phyloP scores from a whole-genome alignment of 1,139 yeast genomes.

The Zygosaccharomyces sapae region DNA sequence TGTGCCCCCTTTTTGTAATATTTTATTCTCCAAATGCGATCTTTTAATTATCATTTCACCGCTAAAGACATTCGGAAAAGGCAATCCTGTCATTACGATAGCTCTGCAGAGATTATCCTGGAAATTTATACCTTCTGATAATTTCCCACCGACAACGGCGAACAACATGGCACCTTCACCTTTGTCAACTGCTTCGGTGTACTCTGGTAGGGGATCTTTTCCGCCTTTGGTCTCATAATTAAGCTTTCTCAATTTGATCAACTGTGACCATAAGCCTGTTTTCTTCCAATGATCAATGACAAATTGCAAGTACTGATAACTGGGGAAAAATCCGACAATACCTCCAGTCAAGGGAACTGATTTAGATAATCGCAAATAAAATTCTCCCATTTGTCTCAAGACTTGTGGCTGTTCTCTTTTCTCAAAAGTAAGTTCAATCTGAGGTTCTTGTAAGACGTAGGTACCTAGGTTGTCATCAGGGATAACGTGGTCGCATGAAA shows the following conservation, averaged over 20 bases:
- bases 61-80: conserved; percentile 81
- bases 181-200: conserved; percentile 40
- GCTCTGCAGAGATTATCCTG: conserved; percentile 83
- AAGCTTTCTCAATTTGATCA: conserved; percentile 43
- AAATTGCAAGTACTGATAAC: conserved; percentile 64
- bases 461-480: conserved; percentile 67
- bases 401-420: conserved; percentile 49
- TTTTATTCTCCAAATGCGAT: conserved; percentile 54
- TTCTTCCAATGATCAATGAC: conserved; percentile 52
- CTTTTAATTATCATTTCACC: conserved; percentile 78
- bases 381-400: conserved; percentile 49
- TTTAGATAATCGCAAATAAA: conserved; percentile 43
- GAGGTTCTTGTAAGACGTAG: conserved; percentile 45
- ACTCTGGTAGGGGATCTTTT: conserved; percentile 48
- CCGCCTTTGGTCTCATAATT: conserved; percentile 57
- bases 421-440: conserved; percentile 66
- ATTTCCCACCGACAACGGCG: conserved; percentile 89
- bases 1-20: conserved; percentile 29
- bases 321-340: conserved; percentile 77
- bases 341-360: conserved; percentile 59
- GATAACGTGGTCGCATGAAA: conserved; percentile 81
- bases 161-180: conserved; percentile 61
- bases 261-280: conserved; percentile 34
- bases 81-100: conserved; percentile 83
- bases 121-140: conserved; percentile 93